Base-by-base conservation (phyloP, 2,329 filamentous ascomycete species). In the Fusarium burgessii region DNA sequence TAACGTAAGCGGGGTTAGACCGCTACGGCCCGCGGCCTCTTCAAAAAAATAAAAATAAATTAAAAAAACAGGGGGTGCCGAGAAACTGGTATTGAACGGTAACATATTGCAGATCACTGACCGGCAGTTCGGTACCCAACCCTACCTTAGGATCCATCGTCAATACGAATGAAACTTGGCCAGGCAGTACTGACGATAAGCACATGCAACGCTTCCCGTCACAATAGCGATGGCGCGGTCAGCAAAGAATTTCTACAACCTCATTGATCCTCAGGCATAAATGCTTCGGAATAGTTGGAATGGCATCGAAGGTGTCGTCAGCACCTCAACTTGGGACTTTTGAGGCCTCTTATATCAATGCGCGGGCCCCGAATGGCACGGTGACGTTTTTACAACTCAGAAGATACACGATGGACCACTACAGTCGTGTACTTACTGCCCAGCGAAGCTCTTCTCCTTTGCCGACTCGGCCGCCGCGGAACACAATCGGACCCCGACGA, bases 401-500 rank as follows among this genome's bases (percentile, higher is more conserved):
- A 49, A 35, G 29, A 10, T 6, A 29, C 6, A 6, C 27, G 10
- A 29, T 29, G 4, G 7, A 29, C 27, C 27, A 5, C 6, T 29
- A 6, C 4, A 8, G 27, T 10, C 27, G 29, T 9, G 13, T 10
- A 4, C n/a, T 6, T 10, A 4, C n/a, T 6, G 20, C 7, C 1
- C 10, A 17, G 10, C 3, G 10, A 23, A 20, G 1, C n/a, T 35
- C n/a, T 13, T 33, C n/a, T 9, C 23, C 15, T 50, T 14, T 35
- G 6, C 12, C 14, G 17, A 6, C 15, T 2, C 7, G 20, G 12
- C 3, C 14, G 6, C 17, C 15, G 2, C 6, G 8, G 17, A 10
- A 4, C 15, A 18, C 4, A 6, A 25, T 2, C 33, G 4, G 46
- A 17, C 2, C 0, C 14, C 3, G 4, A 18, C 1, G 2, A 20